These are phyloP conservation scores for Talaromyces ruber DNA, from an alignment of 495 filamentous ascomycete genomes.

Conservation along the genomic window DNA sequence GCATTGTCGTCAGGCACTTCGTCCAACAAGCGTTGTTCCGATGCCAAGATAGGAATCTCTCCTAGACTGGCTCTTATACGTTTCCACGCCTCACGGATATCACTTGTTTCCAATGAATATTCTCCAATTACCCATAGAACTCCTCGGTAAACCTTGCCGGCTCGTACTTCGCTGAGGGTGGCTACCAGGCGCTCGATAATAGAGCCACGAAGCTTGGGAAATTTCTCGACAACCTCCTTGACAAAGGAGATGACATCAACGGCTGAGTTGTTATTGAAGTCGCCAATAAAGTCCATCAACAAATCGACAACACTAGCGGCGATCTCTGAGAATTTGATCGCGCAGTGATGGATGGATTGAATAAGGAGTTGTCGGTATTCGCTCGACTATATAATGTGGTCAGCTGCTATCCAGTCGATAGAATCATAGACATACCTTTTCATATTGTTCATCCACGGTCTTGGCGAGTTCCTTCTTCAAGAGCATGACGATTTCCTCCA, in stretches of 20 bases:
- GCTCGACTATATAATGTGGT: slow-evolving; percentile 52
- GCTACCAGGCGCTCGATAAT: slow-evolving; percentile 86
- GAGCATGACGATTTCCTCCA: slow-evolving; percentile 92
- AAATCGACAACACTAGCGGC: slow-evolving; percentile 93
- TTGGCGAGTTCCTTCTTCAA: slow-evolving; percentile 97
- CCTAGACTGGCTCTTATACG: slow-evolving; percentile 87
- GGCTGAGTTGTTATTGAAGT: slow-evolving; percentile 94
- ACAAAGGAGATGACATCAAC: slow-evolving; percentile 98
- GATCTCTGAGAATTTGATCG: slow-evolving; percentile 97
- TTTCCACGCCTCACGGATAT: slow-evolving; percentile 97
- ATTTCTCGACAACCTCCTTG: slow-evolving; percentile 98
- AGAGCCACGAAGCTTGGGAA: slow-evolving; percentile 76
- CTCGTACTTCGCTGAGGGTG: slow-evolving; percentile 86
- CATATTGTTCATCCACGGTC: slow-evolving; percentile 97
- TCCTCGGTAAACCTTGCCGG: slow-evolving; percentile 94
- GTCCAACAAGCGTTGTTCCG: slow-evolving; percentile 85
- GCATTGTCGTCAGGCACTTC: slow-evolving; percentile 62
- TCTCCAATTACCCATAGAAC: slow-evolving; percentile 98
- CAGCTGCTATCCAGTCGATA: background rate
- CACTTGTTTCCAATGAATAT: slow-evolving; percentile 85
- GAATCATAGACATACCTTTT: slow-evolving; percentile 50
- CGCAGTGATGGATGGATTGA: slow-evolving; percentile 94
- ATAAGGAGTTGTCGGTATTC: slow-evolving; percentile 95
- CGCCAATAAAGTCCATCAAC: slow-evolving; percentile 98
- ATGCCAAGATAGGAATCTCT: slow-evolving; percentile 94